Evolutionary conservation across 768 basidiomycete species (phyloP).

Genomic region (Phlegmacium glaucopus): DNA sequence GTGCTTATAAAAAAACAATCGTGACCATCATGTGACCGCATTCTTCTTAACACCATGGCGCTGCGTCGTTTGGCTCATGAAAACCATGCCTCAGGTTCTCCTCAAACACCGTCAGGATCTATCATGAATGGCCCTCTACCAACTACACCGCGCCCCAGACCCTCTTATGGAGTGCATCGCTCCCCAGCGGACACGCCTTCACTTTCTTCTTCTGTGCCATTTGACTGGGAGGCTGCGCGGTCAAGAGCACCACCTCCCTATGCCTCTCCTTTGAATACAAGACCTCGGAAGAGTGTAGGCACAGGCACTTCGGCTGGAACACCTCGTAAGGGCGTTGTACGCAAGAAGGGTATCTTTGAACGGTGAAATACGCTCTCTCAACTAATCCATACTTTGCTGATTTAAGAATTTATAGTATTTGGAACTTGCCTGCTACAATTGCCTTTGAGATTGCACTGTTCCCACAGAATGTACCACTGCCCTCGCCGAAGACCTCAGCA

Average conservation of each 20-base stretch:
- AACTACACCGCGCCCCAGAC: constrained; percentile 43
- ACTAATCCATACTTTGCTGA: neutral
- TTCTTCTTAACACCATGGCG: constrained; percentile 37
- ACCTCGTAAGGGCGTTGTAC: constrained; percentile 51
- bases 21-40: constrained; percentile 25
- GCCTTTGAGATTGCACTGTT: constrained; percentile 80
- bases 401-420: constrained; percentile 38
- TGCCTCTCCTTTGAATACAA: constrained; percentile 49
- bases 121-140: constrained; percentile 28
- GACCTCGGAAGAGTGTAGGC: constrained; percentile 39
- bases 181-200: constrained; percentile 69
- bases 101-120: constrained; percentile 25
- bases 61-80: constrained; percentile 58
- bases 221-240: constrained; percentile 88
- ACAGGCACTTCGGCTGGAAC: constrained; percentile 26
- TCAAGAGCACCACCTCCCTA: constrained; percentile 70
- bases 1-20: constrained; percentile 18
- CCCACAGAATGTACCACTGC: constrained; percentile 77
- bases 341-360: constrained; percentile 63
- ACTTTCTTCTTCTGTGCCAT: constrained; percentile 70
- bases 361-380: constrained; percentile 36
- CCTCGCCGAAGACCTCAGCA: constrained; percentile 62
- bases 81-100: constrained; percentile 41
- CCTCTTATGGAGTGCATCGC: constrained; percentile 50
- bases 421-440: constrained; percentile 65